These are phyloP conservation scores for Monosporozyma aerobia DNA, from an alignment of 805 yeast species.

Conservation along the genomic window DNA sequence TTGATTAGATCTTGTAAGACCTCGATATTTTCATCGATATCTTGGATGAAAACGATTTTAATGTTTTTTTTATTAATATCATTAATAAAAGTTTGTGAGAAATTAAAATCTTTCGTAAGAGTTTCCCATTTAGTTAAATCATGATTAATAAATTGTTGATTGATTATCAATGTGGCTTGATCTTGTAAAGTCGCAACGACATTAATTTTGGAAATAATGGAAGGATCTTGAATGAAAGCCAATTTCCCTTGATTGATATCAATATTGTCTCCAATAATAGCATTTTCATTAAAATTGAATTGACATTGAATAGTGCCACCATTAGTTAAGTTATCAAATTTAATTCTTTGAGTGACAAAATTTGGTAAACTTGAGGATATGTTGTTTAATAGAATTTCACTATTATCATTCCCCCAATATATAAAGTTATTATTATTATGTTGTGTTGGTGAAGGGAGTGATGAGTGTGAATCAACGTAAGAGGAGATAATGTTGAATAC, in stretches of 20 bases:
- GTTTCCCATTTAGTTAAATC: not conserved
- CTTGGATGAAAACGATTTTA: constrained; percentile 51
- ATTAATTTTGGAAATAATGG: constrained; percentile 48
- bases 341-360: constrained; percentile 47
- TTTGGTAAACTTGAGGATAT: constrained; percentile 53
- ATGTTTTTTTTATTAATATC: constrained; percentile 44
- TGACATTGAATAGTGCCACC: constrained; percentile 75
- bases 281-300: constrained; percentile 29
- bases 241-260: constrained; percentile 53
- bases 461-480: constrained; percentile 23
- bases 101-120: constrained; percentile 41
- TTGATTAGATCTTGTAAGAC: not conserved
- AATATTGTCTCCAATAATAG: constrained; percentile 11
- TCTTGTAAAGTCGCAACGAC: constrained; percentile 50
- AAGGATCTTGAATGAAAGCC: constrained; percentile 52
- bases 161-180: constrained; percentile 44
- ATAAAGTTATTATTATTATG: constrained; percentile 24
- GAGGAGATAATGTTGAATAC: constrained; percentile 40
- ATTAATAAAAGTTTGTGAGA: constrained; percentile 43
- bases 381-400: constrained; percentile 54
- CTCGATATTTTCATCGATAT: constrained; percentile 34
- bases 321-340: constrained; percentile 59
- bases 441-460: not conserved
- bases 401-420: constrained; percentile 64
- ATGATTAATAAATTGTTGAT: not conserved